These are phyloP conservation scores for Trametes maxima DNA, from an alignment of 768 basidiomycete genomes.

Conservation along the genomic window DNA sequence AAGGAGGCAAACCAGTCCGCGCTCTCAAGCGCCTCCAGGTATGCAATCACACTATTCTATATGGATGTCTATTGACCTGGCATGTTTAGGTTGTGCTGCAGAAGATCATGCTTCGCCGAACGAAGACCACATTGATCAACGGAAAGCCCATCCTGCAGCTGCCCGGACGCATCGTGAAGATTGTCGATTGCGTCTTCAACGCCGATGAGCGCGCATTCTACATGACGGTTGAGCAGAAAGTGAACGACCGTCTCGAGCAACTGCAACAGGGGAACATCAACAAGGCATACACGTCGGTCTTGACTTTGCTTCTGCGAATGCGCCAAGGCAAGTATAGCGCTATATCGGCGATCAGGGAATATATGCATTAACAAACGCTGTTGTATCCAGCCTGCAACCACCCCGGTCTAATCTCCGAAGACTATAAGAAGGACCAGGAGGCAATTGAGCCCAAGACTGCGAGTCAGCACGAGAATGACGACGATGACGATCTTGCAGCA, in stretches of 20 bases:
- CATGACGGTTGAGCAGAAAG: slow-evolving; percentile 47
- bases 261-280: slow-evolving; percentile 55
- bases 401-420: slow-evolving; percentile 77
- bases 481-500: slow-evolving; percentile 70
- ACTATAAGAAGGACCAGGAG: slow-evolving; percentile 71
- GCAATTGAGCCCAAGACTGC: slow-evolving; percentile 69
- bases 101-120: slow-evolving; percentile 87
- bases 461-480: slow-evolving; percentile 57
- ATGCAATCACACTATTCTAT: slow-evolving; percentile 4
- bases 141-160: slow-evolving; percentile 84
- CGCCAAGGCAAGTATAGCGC: slow-evolving; percentile 70
- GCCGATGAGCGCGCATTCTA: slow-evolving; percentile 81
- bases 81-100: slow-evolving; percentile 68
- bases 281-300: slow-evolving; percentile 68
- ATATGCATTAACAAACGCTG: neutral
- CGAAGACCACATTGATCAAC: slow-evolving; percentile 70
- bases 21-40: slow-evolving; percentile 89
- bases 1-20: slow-evolving; percentile 57
- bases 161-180: slow-evolving; percentile 69
- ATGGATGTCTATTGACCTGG: neutral
- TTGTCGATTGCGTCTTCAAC: slow-evolving; percentile 80
- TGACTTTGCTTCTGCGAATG: slow-evolving; percentile 75
- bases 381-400: slow-evolving; percentile 78
- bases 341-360: neutral
- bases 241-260: slow-evolving; percentile 54